Base-by-base conservation (phyloP, 805 yeast species). In the Gaillardinia entomophila region DNA sequence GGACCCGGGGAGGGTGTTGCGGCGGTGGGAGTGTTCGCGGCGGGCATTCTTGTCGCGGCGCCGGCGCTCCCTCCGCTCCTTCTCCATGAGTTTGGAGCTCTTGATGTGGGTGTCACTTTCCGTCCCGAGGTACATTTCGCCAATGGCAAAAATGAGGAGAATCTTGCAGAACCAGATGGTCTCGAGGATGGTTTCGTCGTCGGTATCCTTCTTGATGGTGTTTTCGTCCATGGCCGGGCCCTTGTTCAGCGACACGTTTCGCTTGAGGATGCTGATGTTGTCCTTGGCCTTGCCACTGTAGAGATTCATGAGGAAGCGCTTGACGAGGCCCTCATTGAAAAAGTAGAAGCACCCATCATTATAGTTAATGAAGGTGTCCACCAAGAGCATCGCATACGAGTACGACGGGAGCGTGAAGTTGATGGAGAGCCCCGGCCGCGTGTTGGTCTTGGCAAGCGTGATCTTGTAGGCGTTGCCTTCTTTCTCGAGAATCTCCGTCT, bases 341-440 rank as follows among this genome's bases (percentile, higher is more conserved):
- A 83, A 83, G 57, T 83, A 83, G 52, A 83, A 83, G 45, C 94
- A 83, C 1, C 89, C 92, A 54, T 82, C 92, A 46, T 83, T 83
- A 53, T 82, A 83, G 32, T 81, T 79, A 33, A 83, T 73, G 43
- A 83, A 83, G 0, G 86, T 79, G 49, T 83, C 90, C 10, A 83
- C 83, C 30, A 83, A 57, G 11, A 81, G 53, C 73, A 80, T 73
- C 5, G 90, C 88, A 52, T 82, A 82, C 3, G 85, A 75, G 42
- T 81, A 82, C 11, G 86, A 77, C 1, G 94, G 94, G 12, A 83
- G 60, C 0, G 85, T 73, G 49, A 82, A 81, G 45, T 80, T 79
- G 16, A 81, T 84, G 15, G 81, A 70, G 4, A 79, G 65, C 1
- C 84, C 82, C 0, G 85, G 82, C 23, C 82, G 62, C 3, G 82